A percentile compares a stretch with the other conserved stretches of the same genome.
Evolutionary conservation across 441 rosid genomes (phyloP).

Genomic region (Croton laevigatus): DNA sequence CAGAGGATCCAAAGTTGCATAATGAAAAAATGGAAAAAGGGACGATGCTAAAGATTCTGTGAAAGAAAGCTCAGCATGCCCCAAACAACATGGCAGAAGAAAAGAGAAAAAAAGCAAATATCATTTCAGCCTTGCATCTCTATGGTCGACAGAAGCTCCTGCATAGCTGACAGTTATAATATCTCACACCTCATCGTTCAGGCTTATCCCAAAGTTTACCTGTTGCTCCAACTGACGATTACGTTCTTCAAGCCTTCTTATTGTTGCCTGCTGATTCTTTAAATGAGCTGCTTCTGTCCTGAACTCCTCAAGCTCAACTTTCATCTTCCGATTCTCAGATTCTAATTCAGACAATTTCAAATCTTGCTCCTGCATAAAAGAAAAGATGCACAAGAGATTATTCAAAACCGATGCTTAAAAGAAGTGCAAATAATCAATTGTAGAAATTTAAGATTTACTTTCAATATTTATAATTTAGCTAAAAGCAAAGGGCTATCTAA

Average conservation of each 20-base stretch:
- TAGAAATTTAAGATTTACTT: neutral
- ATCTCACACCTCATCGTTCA: conserved; percentile 9
- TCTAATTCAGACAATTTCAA: conserved; percentile 80
- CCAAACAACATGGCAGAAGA: neutral
- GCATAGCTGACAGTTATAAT: neutral
- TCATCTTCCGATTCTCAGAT: conserved; percentile 95
- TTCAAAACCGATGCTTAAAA: neutral
- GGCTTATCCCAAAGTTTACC: conserved; percentile 40
- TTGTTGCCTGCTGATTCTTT: conserved; percentile 97
- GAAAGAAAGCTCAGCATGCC: neutral
- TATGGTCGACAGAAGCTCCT: neutral
- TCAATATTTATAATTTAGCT: neutral
- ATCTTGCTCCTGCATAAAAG: conserved; percentile 83
- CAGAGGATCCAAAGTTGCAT: neutral
- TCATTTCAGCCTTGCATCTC: conserved; percentile 3
- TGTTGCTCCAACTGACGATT: conserved; percentile 97
- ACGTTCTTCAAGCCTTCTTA: conserved; percentile 97
- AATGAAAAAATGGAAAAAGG: neutral
- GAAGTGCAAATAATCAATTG: neutral
- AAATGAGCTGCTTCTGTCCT: conserved; percentile 94
- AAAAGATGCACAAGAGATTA: neutral
- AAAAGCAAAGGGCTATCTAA: neutral
- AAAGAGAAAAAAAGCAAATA: neutral
- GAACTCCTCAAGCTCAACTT: conserved; percentile 94
- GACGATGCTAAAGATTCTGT: neutral